phyloP scores from a whole-genome alignment of 2,329 filamentous ascomycete genomes.

The Parascedosporium putredinis region DNA sequence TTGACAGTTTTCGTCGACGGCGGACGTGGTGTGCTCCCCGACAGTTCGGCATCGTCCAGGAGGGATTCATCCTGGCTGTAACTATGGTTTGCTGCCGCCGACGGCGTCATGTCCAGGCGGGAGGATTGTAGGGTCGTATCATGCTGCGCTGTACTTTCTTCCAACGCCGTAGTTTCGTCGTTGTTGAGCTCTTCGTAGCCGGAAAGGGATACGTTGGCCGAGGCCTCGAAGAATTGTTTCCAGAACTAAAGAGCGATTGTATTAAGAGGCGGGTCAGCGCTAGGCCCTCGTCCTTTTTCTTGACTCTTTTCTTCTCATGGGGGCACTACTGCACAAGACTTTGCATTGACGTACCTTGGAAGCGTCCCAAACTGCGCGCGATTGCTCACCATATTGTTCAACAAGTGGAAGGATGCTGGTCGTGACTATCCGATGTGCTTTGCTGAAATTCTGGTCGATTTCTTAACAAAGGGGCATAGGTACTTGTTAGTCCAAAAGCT shows the following conservation, averaged over 20 bases:
- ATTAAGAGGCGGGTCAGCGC: too few species aligned
- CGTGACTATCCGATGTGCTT: constrained; percentile 91
- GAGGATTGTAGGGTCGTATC: constrained; percentile 19
- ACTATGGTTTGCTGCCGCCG: constrained; percentile 27
- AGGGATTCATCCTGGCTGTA: constrained; percentile 50
- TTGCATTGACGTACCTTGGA: constrained; percentile 69
- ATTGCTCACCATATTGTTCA: constrained; percentile 91
- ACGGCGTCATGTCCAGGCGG: constrained; percentile 32
- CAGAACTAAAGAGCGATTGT: constrained; percentile 75
- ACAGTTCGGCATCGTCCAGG: constrained; percentile 52
- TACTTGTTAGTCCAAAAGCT: too few species aligned
- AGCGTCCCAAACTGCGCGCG: constrained; percentile 88
- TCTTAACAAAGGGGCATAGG: constrained; percentile 54
- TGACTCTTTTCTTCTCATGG: too few species aligned
- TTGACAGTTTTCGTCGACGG: constrained; percentile 38
- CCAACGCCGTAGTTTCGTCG: constrained; percentile 34
- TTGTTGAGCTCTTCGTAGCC: constrained; percentile 80
- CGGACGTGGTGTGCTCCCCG: constrained; percentile 58
- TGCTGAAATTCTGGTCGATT: constrained; percentile 97
- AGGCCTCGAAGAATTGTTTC: constrained; percentile 99
- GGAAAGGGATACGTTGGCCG: constrained; percentile 90
- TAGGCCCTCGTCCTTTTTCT: too few species aligned
- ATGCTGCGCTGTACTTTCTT: constrained; percentile 46
- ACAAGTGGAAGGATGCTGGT: constrained; percentile 86
- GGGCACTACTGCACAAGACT: too few species aligned